Percentiles rank a stretch among this genome's conserved stretches.
Evolutionary conservation across 805 yeast species (phyloP).

Genomic region (Zygosaccharomyces rouxii): DNA sequence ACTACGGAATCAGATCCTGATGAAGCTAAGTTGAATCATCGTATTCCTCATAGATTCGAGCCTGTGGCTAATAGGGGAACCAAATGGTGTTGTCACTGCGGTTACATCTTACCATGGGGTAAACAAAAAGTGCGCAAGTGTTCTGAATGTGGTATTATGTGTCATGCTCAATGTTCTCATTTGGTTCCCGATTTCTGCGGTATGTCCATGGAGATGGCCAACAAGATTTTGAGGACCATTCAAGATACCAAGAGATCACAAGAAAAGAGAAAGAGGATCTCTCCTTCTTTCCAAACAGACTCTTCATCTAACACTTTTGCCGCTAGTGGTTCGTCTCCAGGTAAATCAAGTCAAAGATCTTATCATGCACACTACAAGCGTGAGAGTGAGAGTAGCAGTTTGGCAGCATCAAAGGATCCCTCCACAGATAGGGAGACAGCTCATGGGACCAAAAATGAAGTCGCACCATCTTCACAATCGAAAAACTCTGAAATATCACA

Average conservation of each 20-base stretch:
- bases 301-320: slow-evolving; percentile 15
- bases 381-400: background rate
- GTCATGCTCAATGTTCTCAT: slow-evolving; percentile 89
- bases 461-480: background rate
- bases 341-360: slow-evolving; percentile 4
- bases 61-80: slow-evolving; percentile 92
- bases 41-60: slow-evolving; percentile 95
- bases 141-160: slow-evolving; percentile 89
- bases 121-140: slow-evolving; percentile 89
- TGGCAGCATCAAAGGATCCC: background rate
- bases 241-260: slow-evolving; percentile 56
- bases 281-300: slow-evolving; percentile 12
- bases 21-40: slow-evolving; percentile 82
- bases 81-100: slow-evolving; percentile 99
- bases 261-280: slow-evolving; percentile 22
- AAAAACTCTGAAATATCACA: background rate
- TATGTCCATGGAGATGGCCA: slow-evolving; percentile 96
- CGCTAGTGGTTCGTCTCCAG: slow-evolving; percentile 16
- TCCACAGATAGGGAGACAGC: background rate
- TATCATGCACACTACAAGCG: slow-evolving; percentile 2
- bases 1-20: slow-evolving; percentile 65
- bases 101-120: slow-evolving; percentile 93
- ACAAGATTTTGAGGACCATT: slow-evolving; percentile 78
- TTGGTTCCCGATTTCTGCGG: slow-evolving; percentile 98
- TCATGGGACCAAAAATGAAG: background rate